Percentiles rank a stretch among this genome's conserved stretches.
phyloP scores from a whole-genome alignment of 1,284 basidiomycete genomes.

The Rugosomyces carneus region DNA sequence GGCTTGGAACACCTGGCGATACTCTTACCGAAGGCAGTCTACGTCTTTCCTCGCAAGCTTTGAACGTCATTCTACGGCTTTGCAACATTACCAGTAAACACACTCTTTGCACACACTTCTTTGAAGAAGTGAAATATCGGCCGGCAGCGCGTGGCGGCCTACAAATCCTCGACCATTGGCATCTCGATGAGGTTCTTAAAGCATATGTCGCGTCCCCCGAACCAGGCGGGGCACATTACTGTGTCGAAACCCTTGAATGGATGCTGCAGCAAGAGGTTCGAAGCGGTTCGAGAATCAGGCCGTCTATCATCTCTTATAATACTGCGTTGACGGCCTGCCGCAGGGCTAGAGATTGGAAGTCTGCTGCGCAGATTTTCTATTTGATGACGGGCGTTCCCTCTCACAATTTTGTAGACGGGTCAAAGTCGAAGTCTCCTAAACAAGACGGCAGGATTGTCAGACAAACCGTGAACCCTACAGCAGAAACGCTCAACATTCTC shows the following conservation, averaged over 20 bases:
- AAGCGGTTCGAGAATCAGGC: constrained; percentile 40
- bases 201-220: constrained; percentile 43
- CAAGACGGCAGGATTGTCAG: constrained; percentile 35
- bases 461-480: constrained; percentile 37
- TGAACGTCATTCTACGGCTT: constrained; percentile 50
- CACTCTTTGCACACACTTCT: constrained; percentile 46
- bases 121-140: constrained; percentile 46
- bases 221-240: constrained; percentile 34
- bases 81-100: constrained; percentile 45
- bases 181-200: constrained; percentile 53
- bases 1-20: constrained; percentile 45
- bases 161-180: constrained; percentile 40
- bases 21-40: constrained; percentile 30
- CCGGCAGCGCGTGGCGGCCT: constrained; percentile 28
- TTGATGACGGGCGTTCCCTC: constrained; percentile 58
- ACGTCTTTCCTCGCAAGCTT: constrained; percentile 36
- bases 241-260: constrained; percentile 57
- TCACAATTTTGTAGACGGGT: constrained; percentile 47
- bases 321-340: constrained; percentile 55
- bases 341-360: constrained; percentile 54
- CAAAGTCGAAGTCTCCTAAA: constrained; percentile 27
- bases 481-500: constrained; percentile 45
- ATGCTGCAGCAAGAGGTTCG: constrained; percentile 46
- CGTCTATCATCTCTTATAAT: constrained; percentile 43
- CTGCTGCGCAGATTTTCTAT: constrained; percentile 50